Conservation (phyloP, 176 grass and related monocot species). For the Triticum turgidum region DNA sequence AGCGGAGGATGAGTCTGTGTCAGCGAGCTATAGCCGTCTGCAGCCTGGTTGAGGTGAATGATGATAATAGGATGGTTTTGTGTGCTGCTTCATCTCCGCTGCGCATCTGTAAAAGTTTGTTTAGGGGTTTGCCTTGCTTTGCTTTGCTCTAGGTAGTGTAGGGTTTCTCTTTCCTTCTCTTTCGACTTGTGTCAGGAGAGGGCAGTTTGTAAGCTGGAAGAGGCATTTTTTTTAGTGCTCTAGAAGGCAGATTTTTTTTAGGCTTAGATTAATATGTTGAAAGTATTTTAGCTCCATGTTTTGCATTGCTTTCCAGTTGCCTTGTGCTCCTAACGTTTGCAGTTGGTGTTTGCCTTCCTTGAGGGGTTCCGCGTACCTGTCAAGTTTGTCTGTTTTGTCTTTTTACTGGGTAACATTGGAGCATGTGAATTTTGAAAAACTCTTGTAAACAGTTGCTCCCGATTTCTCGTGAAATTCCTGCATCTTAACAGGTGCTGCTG, state of each 20-base stretch:
- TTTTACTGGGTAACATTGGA: not conserved
- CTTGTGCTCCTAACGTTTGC: constrained; percentile 15
- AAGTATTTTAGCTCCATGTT: constrained; percentile 31
- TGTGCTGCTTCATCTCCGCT: constrained; percentile 34
- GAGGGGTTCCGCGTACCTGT: not conserved
- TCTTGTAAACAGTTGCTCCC: not conserved
- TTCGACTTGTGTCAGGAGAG: constrained; percentile 15
- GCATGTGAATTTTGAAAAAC: not conserved
- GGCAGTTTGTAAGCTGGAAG: constrained; percentile 49
- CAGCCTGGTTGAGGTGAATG: not conserved
- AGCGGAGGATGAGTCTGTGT: constrained; percentile 16
- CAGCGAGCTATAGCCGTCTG: constrained; percentile 18
- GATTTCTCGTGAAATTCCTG: not conserved
- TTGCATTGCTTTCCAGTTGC: not conserved
- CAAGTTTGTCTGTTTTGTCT: not conserved
- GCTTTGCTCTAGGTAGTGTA: constrained; percentile 44
- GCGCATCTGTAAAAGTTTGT: constrained; percentile 46
- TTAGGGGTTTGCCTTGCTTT: constrained; percentile 35
- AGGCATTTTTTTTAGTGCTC: constrained; percentile 61
- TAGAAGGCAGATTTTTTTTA: constrained; percentile 56
- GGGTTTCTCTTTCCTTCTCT: constrained; percentile 26
- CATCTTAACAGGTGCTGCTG: not conserved
- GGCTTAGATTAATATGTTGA: constrained; percentile 33
- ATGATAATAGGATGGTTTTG: constrained; percentile 32
- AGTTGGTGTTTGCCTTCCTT: constrained; percentile 5